These are phyloP conservation scores for Termitomyces sp. DNA, from an alignment of 768 basidiomycete species.

Conservation along the genomic window DNA sequence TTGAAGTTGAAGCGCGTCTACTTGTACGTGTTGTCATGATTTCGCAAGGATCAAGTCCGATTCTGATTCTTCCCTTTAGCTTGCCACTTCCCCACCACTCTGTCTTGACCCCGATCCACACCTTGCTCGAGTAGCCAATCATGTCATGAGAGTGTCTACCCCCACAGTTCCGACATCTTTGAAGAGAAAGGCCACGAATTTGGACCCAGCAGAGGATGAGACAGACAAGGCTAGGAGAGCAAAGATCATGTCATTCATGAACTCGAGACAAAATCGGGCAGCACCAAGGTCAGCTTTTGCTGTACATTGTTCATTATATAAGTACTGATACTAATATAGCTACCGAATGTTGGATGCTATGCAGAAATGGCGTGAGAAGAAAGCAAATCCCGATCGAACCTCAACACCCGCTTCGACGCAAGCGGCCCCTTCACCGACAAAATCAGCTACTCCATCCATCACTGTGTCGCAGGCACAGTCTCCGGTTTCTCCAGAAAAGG, in stretches of 20 bases:
- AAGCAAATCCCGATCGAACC: constrained; percentile 20
- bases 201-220: constrained; percentile 76
- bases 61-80: constrained; percentile 33
- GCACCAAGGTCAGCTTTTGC: constrained; percentile 44
- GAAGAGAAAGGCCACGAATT: constrained; percentile 69
- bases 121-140: constrained; percentile 73
- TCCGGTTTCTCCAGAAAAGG: constrained; percentile 27
- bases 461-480: constrained; percentile 28
- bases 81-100: constrained; percentile 71
- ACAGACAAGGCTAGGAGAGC: constrained; percentile 66
- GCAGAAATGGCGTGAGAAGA: constrained; percentile 27
- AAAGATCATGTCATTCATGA: constrained; percentile 81
- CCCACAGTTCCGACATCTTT: constrained; percentile 71
- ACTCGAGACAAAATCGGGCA: constrained; percentile 49
- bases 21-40: constrained; percentile 45
- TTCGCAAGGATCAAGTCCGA: constrained; percentile 6
- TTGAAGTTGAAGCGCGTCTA: constrained; percentile 72
- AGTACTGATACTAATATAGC: constrained; percentile 28
- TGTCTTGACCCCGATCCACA: constrained; percentile 81
- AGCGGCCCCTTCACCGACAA: constrained; percentile 24
- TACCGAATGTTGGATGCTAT: constrained; percentile 58
- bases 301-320: constrained; percentile 4
- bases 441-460: constrained; percentile 28
- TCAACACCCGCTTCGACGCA: constrained; percentile 16
- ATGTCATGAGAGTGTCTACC: constrained; percentile 66